A percentile compares a stretch with the other conserved stretches of the same genome.
These are phyloP conservation scores for Neofusicoccum sp. DNA, from an alignment of 2,329 filamentous ascomycete genomes.

Conservation along the genomic window DNA sequence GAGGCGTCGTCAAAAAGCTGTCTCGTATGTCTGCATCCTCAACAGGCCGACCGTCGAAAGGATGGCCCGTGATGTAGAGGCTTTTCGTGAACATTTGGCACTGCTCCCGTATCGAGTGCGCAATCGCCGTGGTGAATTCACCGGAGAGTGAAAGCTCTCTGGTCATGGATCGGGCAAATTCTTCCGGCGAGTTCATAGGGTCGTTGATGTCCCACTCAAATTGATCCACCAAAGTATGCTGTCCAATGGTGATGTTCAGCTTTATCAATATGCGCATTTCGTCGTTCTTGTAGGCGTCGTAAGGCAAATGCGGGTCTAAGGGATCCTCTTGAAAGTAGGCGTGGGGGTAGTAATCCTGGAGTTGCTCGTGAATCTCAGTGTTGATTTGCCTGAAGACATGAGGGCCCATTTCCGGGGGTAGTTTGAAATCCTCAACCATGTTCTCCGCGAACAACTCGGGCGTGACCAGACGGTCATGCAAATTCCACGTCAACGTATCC, in stretches of 20 bases:
- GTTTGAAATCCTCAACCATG: constrained; percentile 78
- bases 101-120: constrained; percentile 96
- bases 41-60: constrained; percentile 89
- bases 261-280: constrained; percentile 97
- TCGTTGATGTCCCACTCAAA: constrained; percentile 99
- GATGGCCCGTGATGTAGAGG: constrained; percentile 87
- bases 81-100: constrained; percentile 91
- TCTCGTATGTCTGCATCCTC: constrained; percentile 87
- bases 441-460: constrained; percentile 83
- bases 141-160: constrained; percentile 86
- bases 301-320: constrained; percentile 84
- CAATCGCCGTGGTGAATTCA: constrained; percentile 96
- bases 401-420: constrained; percentile 65
- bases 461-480: constrained; percentile 81
- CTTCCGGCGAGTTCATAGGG: constrained; percentile 86
- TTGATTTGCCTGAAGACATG: constrained; percentile 64
- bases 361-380: constrained; percentile 80
- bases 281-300: constrained; percentile 95
- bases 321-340: constrained; percentile 87
- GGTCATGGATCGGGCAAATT: constrained; percentile 87
- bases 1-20: constrained; percentile 80
- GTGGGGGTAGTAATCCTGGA: constrained; percentile 90
- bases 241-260: constrained; percentile 94
- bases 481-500: constrained; percentile 98
- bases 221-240: constrained; percentile 90